Conservation (phyloP, 1,284 basidiomycete species). For the Ustilago trichophora region DNA sequence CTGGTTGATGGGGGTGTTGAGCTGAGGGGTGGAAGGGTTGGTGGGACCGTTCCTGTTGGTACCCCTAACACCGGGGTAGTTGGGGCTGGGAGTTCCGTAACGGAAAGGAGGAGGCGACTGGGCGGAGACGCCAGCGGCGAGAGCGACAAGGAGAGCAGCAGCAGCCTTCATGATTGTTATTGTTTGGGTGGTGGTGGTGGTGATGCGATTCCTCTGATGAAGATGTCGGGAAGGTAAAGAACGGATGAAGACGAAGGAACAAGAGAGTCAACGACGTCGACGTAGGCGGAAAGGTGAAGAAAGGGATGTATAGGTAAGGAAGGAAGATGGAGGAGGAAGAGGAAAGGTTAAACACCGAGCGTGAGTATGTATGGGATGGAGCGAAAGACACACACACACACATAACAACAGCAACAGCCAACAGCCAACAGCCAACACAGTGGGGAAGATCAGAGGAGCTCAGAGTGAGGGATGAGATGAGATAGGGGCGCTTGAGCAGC, state of each 20-base stretch:
- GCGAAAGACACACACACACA: too few species aligned
- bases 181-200: slow-evolving; percentile 1
- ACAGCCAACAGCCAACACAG: too few species aligned
- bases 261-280: slow-evolving; percentile 1
- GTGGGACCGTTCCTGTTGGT: slow-evolving; percentile 54
- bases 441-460: too few species aligned
- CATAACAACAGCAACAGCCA: background rate
- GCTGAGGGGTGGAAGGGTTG: slow-evolving; percentile 53
- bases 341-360: slow-evolving; percentile 5
- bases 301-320: background rate
- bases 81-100: slow-evolving; percentile 57
- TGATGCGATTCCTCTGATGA: too few species aligned
- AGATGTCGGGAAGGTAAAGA: too few species aligned
- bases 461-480: too few species aligned
- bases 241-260: slow-evolving; percentile 5
- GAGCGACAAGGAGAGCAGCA: slow-evolving; percentile 30
- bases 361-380: background rate
- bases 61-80: slow-evolving; percentile 54
- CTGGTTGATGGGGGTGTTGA: slow-evolving; percentile 63
- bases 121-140: slow-evolving; percentile 37
- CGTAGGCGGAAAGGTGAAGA: slow-evolving; percentile 2
- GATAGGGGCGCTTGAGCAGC: too few species aligned
- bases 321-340: slow-evolving; percentile 3
- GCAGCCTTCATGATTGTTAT: slow-evolving; percentile 33
- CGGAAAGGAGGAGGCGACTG: slow-evolving; percentile 45